phyloP scores from a whole-genome alignment of 2,329 filamentous ascomycete species.

The Sphaerulina musiva region DNA sequence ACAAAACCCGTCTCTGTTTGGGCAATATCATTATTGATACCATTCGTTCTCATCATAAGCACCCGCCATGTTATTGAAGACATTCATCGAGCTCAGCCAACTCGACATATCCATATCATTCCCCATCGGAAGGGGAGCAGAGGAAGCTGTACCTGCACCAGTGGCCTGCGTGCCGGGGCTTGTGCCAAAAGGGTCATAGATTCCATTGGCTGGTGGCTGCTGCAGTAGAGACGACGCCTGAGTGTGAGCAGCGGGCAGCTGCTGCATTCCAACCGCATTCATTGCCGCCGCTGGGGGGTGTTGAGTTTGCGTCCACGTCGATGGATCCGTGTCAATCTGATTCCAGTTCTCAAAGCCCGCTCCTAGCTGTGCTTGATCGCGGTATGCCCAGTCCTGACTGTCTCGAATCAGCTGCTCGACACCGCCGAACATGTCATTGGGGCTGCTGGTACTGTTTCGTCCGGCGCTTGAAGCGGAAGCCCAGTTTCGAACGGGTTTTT shows the following conservation, averaged over 20 bases:
- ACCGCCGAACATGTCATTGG: slow-evolving; percentile 52
- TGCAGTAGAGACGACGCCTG: background rate
- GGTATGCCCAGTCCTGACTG: slow-evolving; percentile 55
- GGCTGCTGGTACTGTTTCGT: slow-evolving; percentile 34
- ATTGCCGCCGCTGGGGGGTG: background rate
- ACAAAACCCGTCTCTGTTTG: too few species aligned
- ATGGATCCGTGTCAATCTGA: slow-evolving; percentile 19
- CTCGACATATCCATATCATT: slow-evolving; percentile 16
- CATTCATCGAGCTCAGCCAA: slow-evolving; percentile 27
- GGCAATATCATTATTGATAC: slow-evolving; percentile 32
- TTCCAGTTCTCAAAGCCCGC: slow-evolving; percentile 59
- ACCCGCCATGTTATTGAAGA: slow-evolving; percentile 27
- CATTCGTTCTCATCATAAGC: slow-evolving; percentile 39
- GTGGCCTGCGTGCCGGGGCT: too few species aligned
- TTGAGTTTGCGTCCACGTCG: slow-evolving; percentile 10
- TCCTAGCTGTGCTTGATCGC: slow-evolving; percentile 56
- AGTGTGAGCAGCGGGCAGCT: background rate
- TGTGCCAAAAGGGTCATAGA: background rate
- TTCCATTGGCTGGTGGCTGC: background rate
- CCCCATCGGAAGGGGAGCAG: background rate
- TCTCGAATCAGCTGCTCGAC: slow-evolving; percentile 57
- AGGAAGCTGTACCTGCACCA: too few species aligned
- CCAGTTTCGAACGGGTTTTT: slow-evolving; percentile 10
- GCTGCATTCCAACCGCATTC: background rate
- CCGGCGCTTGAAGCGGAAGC: slow-evolving; percentile 11